Percentiles rank a stretch among this genome's conserved stretches.
Evolutionary conservation across 2,329 filamentous ascomycete species (phyloP).

Genomic region (Xylaria sp.): DNA sequence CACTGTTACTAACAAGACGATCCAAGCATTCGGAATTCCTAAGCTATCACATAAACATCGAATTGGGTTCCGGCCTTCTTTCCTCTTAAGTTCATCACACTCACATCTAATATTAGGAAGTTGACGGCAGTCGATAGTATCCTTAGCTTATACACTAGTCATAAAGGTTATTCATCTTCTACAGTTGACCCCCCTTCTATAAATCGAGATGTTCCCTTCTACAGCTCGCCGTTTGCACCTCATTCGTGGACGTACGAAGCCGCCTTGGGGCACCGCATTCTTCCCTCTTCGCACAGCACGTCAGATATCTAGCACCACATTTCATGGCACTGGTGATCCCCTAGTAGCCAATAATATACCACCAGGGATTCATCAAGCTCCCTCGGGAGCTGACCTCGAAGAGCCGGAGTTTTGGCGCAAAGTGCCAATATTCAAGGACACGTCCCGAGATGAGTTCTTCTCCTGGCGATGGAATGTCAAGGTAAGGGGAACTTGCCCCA

Average conservation of each 20-base stretch:
- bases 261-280: neutral
- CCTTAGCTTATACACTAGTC: neutral
- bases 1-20: neutral
- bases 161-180: neutral
- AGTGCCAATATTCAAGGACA: conserved; percentile 35
- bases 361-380: neutral
- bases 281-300: neutral
- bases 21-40: neutral
- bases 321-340: no score
- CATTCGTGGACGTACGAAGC: neutral
- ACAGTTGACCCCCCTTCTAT: neutral
- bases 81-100: no score
- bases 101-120: neutral
- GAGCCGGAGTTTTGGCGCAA: conserved; percentile 40
- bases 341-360: neutral
- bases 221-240: neutral
- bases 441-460: conserved; percentile 37
- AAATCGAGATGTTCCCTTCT: conserved; percentile 10
- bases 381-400: neutral
- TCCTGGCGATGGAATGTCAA: conserved; percentile 43
- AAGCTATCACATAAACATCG: neutral
- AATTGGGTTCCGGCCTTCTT: no score
- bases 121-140: neutral
- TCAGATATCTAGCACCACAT: neutral
- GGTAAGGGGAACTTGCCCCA: conserved; percentile 22